phyloP scores from a whole-genome alignment of 225 moss, liverwort and hornwort genomes.

The Anthoceros angustus region DNA sequence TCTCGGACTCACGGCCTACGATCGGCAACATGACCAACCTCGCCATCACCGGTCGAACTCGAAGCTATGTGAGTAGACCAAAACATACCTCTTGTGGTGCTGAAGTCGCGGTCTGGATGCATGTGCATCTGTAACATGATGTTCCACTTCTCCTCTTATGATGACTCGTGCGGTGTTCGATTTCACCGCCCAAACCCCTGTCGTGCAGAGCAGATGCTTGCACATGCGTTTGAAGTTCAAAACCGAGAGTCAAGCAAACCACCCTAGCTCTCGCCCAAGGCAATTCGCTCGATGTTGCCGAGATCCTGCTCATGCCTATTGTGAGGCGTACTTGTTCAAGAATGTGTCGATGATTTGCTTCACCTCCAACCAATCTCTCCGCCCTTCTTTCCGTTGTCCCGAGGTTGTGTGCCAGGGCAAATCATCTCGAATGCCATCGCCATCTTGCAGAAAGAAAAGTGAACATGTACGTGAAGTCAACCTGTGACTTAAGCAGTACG shows the following conservation, averaged over 20 bases:
- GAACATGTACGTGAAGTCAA: no score
- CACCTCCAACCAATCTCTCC: conserved; percentile 27
- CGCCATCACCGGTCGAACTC: conserved; percentile 67
- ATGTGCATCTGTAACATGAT: no score
- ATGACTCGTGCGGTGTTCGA: conserved; percentile 70
- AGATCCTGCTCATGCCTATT: conserved; percentile 61
- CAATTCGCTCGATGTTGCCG: conserved; percentile 57
- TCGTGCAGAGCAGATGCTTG: conserved; percentile 57
- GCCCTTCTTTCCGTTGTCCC: not conserved
- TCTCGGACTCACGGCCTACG: conserved; percentile 66
- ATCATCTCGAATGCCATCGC: conserved; percentile 3
- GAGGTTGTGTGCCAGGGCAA: not conserved
- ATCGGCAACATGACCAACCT: conserved; percentile 99
- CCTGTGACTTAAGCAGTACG: no score
- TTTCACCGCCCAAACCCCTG: conserved; percentile 45
- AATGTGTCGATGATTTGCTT: conserved; percentile 77
- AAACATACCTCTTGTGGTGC: not conserved
- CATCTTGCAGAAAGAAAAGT: no score
- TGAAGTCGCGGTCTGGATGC: not conserved
- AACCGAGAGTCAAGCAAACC: conserved; percentile 61
- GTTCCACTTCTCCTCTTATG: conserved; percentile 13
- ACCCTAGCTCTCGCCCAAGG: conserved; percentile 53
- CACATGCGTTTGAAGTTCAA: conserved; percentile 87
- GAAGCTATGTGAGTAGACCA: conserved; percentile 49
- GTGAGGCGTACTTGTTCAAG: conserved; percentile 67